Conservation (phyloP, 768 basidiomycete genomes). For the Imleria badia region DNA sequence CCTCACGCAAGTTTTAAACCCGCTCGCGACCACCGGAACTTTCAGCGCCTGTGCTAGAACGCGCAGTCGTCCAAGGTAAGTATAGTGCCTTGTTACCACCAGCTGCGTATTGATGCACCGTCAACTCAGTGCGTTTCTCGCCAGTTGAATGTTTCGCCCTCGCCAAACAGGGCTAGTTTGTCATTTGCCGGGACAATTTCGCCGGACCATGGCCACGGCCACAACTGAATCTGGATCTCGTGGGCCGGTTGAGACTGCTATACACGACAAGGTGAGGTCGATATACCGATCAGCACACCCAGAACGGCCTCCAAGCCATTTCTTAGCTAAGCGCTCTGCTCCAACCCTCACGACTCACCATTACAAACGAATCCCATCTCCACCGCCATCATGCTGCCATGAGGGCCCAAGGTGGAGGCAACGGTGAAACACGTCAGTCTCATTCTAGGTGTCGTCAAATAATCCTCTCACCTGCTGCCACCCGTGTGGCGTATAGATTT, state of each 20-base stretch:
- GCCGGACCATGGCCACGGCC: constrained; percentile 30
- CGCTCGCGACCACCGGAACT: background rate
- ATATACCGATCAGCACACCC: constrained; percentile 23
- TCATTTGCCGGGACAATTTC: constrained; percentile 20
- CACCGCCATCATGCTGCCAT: constrained; percentile 85
- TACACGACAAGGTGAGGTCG: constrained; percentile 52
- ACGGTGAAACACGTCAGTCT: constrained; percentile 79
- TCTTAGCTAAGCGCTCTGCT: constrained; percentile 61
- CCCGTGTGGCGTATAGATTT: constrained; percentile 55
- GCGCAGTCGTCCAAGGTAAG: constrained; percentile 8
- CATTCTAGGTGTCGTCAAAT: constrained; percentile 13
- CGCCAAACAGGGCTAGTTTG: constrained; percentile 20
- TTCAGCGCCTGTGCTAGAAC: background rate
- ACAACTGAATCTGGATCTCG: constrained; percentile 26
- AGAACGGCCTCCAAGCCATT: constrained; percentile 21
- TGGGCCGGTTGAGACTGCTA: constrained; percentile 59
- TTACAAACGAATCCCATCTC: constrained; percentile 82
- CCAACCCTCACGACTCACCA: constrained; percentile 58
- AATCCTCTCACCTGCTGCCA: constrained; percentile 26
- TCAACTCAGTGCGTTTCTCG: constrained; percentile 7
- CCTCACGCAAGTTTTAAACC: background rate
- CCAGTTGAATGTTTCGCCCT: constrained; percentile 27
- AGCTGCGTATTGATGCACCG: constrained; percentile 24
- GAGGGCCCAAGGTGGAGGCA: constrained; percentile 64
- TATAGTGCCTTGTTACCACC: constrained; percentile 11